These are phyloP conservation scores for Plasmodium gaboni DNA, from an alignment of 169 alveolate species.

Conservation along the genomic window DNA sequence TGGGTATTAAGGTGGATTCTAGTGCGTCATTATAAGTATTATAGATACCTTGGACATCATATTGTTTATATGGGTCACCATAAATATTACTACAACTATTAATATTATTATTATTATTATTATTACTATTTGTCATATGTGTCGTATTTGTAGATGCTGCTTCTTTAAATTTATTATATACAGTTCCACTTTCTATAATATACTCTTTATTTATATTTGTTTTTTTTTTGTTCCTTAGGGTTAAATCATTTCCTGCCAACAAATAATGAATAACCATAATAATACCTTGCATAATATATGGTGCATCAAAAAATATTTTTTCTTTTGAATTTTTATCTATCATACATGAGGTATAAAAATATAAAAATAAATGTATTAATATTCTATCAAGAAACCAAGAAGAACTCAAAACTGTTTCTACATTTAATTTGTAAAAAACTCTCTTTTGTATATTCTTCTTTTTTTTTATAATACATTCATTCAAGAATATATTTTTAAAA, in stretches of 20 bases:
- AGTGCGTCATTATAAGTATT: constrained; percentile 11
- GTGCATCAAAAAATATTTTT: constrained; percentile 47
- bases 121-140: no score
- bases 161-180: not conserved
- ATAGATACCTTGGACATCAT: no score
- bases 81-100: no score
- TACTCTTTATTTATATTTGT: no score
- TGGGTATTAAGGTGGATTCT: constrained; percentile 71
- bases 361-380: constrained; percentile 59
- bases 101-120: no score
- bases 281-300: constrained; percentile 67
- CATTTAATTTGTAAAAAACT: constrained; percentile 66
- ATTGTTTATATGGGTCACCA: no score
- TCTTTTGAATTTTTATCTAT: constrained; percentile 32
- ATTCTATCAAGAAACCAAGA: constrained; percentile 70
- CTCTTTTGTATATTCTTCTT: constrained; percentile 17
- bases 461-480: not conserved
- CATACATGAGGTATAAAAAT: constrained; percentile 51
- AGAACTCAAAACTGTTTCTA: constrained; percentile 66
- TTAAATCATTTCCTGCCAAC: constrained; percentile 73
- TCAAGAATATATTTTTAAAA: not conserved
- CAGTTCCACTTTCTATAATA: no score
- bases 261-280: constrained; percentile 42
- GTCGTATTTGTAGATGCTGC: no score
- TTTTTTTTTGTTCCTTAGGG: constrained; percentile 24